Conservation (phyloP, 1,139 yeast genomes). For the Yarrowia galli region DNA sequence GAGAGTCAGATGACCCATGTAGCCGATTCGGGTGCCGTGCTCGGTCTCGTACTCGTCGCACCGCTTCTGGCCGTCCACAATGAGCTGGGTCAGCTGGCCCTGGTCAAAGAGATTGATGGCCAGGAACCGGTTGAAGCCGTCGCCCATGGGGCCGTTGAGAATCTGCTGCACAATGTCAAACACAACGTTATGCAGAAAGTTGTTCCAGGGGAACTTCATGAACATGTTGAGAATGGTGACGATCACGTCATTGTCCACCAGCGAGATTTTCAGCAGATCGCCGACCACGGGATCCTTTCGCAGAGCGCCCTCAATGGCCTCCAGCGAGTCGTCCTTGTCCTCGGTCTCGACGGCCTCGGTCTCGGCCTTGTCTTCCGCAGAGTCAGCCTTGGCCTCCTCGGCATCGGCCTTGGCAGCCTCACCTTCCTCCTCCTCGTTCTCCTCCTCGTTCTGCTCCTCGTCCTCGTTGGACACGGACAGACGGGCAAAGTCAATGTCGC, state of each 20-base stretch:
- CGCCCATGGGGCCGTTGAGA: constrained; percentile 93
- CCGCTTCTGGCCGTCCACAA: constrained; percentile 79
- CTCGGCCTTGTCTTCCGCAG: constrained; percentile 3
- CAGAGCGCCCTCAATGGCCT: constrained; percentile 66
- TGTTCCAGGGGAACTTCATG: constrained; percentile 96
- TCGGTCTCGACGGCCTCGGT: constrained; percentile 41
- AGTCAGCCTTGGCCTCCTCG: constrained; percentile 2
- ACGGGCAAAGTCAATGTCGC: constrained; percentile 30
- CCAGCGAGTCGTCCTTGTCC: constrained; percentile 49
- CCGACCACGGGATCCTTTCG: constrained; percentile 85
- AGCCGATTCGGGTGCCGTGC: constrained; percentile 78
- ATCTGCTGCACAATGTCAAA: constrained; percentile 97
- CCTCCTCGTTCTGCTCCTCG: constrained; percentile 15
- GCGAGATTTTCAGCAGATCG: constrained; percentile 83
- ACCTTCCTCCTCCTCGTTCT: constrained; percentile 25
- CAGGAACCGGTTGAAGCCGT: constrained; percentile 84
- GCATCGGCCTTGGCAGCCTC: constrained; percentile 40
- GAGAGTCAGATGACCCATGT: constrained; percentile 95
- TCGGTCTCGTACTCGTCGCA: constrained; percentile 72
- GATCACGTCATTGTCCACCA: constrained; percentile 82
- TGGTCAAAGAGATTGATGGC: constrained; percentile 86
- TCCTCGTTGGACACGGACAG: constrained; percentile 17
- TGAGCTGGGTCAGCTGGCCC: constrained; percentile 77
- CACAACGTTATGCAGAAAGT: constrained; percentile 94
- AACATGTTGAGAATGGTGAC: constrained; percentile 82